phyloP scores from a whole-genome alignment of 2,329 filamentous ascomycete species.

The Acephala macrosclerotiorum region DNA sequence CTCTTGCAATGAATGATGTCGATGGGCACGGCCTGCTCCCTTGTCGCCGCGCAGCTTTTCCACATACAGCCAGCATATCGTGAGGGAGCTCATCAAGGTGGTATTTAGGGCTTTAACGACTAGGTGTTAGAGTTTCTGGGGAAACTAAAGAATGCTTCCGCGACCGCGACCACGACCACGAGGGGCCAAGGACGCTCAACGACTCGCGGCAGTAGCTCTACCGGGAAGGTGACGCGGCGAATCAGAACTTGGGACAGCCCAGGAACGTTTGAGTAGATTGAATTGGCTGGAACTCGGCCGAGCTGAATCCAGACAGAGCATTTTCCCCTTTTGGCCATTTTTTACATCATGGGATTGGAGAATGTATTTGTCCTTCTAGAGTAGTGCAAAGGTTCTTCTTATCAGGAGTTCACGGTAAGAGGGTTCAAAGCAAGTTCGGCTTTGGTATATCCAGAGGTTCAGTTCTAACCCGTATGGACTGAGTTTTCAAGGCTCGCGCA shows the following conservation, averaged over 20 bases:
- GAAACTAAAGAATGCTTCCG: constrained; percentile 9
- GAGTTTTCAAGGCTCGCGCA: not conserved
- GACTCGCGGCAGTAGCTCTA: not conserved
- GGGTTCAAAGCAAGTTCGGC: no score
- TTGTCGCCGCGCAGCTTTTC: not conserved
- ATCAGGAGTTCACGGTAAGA: no score
- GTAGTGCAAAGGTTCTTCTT: no score
- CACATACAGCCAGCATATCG: not conserved
- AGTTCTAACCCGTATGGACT: no score
- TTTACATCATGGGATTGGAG: no score
- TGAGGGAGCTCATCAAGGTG: not conserved
- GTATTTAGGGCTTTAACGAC: not conserved
- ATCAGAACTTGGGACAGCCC: not conserved
- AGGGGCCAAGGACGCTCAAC: not conserved
- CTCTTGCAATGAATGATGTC: not conserved
- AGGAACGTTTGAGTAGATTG: not conserved
- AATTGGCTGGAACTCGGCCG: not conserved
- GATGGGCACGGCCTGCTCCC: constrained; percentile 2
- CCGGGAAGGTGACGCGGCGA: not conserved
- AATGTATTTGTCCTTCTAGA: no score
- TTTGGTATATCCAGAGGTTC: no score
- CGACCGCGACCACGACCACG: not conserved
- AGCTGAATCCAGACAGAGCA: not conserved
- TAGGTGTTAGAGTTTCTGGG: constrained; percentile 14
- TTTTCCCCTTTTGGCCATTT: not conserved